Evolutionary conservation across 2,329 filamentous ascomycete species (phyloP).

Genomic region (Beauveria australis): DNA sequence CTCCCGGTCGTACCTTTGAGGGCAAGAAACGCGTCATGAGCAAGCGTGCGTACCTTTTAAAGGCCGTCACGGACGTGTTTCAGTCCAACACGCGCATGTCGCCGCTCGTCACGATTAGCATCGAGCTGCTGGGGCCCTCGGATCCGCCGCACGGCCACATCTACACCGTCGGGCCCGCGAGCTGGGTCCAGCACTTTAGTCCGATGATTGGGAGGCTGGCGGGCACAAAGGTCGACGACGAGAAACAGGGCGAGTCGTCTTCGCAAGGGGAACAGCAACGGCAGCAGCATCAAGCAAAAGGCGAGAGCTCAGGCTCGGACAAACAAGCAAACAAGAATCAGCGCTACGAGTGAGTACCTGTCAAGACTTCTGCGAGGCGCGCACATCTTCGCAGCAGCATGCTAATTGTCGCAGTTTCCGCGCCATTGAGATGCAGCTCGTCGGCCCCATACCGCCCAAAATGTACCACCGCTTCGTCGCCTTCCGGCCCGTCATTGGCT

Average conservation of each 20-base stretch:
- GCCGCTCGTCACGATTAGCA: slow-evolving; percentile 63
- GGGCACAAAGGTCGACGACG: slow-evolving; percentile 52
- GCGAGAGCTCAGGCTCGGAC: slow-evolving; percentile 24
- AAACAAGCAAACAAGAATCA: slow-evolving; percentile 43
- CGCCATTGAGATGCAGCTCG: slow-evolving; percentile 82
- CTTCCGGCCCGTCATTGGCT: slow-evolving; percentile 81
- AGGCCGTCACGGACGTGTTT: slow-evolving; percentile 58
- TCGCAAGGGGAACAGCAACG: slow-evolving; percentile 9
- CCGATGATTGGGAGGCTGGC: slow-evolving; percentile 78
- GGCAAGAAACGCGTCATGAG: slow-evolving; percentile 80
- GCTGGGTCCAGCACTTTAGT: slow-evolving; percentile 78
- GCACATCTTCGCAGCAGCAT: neutral
- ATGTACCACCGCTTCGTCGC: slow-evolving; percentile 91
- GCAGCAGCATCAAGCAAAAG: slow-evolving; percentile 24
- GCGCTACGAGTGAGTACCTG: slow-evolving; percentile 56
- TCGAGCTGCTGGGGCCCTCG: slow-evolving; percentile 70
- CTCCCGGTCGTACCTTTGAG: slow-evolving; percentile 50
- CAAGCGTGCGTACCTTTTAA: slow-evolving; percentile 75
- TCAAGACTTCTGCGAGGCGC: too few relatives aligned
- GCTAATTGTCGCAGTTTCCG: slow-evolving; percentile 59
- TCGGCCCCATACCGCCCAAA: slow-evolving; percentile 69
- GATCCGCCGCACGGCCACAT: slow-evolving; percentile 58
- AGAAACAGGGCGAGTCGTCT: slow-evolving; percentile 44
- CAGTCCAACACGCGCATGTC: slow-evolving; percentile 56
- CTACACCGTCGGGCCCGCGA: slow-evolving; percentile 71